phyloP scores from a whole-genome alignment of 179 eudicot species.

The Carnegiea gigantea region DNA sequence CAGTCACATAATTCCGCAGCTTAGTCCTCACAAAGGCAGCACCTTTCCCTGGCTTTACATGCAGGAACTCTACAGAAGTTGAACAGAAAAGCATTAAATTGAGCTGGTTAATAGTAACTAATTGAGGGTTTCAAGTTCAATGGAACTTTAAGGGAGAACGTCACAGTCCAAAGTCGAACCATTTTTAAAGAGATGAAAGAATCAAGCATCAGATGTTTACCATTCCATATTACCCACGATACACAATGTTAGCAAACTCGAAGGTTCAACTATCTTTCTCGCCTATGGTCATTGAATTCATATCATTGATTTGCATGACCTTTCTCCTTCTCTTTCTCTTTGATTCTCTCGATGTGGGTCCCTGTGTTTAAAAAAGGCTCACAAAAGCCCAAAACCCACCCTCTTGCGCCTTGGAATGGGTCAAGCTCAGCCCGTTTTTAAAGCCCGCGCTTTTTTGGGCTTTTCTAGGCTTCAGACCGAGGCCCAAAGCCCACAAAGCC shows the following conservation, averaged over 20 bases:
- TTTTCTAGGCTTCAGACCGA: too few relatives aligned
- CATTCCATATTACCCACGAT: background rate
- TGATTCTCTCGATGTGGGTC: background rate
- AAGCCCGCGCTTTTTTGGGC: too few relatives aligned
- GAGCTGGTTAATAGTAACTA: background rate
- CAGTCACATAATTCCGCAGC: conserved; percentile 74
- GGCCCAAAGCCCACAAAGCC: too few relatives aligned
- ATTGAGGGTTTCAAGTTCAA: background rate
- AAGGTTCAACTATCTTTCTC: background rate
- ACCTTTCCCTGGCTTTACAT: conserved; percentile 98
- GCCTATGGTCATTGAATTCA: background rate
- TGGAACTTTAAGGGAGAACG: background rate
- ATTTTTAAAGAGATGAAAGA: background rate
- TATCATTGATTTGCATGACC: background rate
- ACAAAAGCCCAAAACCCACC: too few relatives aligned
- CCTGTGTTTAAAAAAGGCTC: too few relatives aligned
- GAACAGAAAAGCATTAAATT: conserved; percentile 1
- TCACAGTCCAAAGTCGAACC: background rate
- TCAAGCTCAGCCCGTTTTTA: too few relatives aligned
- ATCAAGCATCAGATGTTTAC: background rate
- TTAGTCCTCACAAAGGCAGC: conserved; percentile 98
- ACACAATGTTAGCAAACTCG: background rate
- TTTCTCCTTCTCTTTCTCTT: background rate
- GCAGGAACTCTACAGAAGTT: conserved; percentile 73
- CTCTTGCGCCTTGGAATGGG: too few relatives aligned